These are phyloP conservation scores for Aureobasidium sp. DNA, from an alignment of 2,329 filamentous ascomycete genomes.

Conservation along the genomic window DNA sequence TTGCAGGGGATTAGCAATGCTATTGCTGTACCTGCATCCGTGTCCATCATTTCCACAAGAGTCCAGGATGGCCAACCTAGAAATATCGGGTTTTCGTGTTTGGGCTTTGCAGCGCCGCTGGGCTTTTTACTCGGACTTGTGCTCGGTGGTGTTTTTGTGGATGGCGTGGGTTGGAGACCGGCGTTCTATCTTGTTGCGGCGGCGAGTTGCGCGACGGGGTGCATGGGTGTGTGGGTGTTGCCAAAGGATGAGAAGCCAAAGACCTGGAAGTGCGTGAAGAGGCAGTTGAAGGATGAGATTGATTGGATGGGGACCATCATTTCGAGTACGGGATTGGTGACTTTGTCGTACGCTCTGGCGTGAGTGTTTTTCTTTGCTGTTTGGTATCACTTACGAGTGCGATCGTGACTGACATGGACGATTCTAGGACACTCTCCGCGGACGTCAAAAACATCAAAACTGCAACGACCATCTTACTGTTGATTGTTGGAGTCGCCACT, in stretches of 20 bases:
- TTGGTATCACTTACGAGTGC: neutral
- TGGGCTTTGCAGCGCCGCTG: slow-evolving; percentile 42
- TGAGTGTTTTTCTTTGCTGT: slow-evolving; percentile 17
- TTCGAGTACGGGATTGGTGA: slow-evolving; percentile 37
- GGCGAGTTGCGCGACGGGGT: slow-evolving; percentile 32
- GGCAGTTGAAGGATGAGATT: slow-evolving; percentile 34
- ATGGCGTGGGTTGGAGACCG: slow-evolving; percentile 43
- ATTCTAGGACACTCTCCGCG: neutral
- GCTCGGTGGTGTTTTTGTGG: slow-evolving; percentile 41
- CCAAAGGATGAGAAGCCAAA: slow-evolving; percentile 23
- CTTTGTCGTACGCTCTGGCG: slow-evolving; percentile 37
- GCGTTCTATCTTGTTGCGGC: slow-evolving; percentile 42
- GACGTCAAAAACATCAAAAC: slow-evolving; percentile 15
- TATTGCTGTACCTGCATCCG: slow-evolving; percentile 23
- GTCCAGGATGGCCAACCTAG: slow-evolving; percentile 39
- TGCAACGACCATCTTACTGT: slow-evolving; percentile 26
- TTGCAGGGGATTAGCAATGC: slow-evolving; percentile 13
- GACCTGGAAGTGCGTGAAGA: slow-evolving; percentile 19
- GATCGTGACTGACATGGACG: neutral
- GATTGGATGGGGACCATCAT: slow-evolving; percentile 46
- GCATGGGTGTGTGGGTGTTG: slow-evolving; percentile 31
- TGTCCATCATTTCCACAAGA: slow-evolving; percentile 41
- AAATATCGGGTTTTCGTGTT: slow-evolving; percentile 43
- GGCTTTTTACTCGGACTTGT: slow-evolving; percentile 45
- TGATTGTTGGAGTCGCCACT: slow-evolving; percentile 35